Conservation (phyloP, 148 eudicot genomes). For the Chenopodium album region DNA sequence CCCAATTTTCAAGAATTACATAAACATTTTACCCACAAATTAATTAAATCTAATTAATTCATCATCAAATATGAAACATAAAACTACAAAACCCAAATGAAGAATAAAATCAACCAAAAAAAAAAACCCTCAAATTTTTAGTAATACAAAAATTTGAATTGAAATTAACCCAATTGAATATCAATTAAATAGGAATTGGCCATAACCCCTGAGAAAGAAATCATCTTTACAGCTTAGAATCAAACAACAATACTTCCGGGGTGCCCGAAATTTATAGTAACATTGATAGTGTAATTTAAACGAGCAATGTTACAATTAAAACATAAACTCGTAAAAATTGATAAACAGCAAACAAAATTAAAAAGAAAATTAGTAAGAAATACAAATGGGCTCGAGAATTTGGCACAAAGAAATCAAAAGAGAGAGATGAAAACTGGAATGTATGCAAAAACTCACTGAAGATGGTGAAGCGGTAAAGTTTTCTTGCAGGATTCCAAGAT, state of each 20-base stretch:
- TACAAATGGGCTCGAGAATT: neutral
- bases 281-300: neutral
- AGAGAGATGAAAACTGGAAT: too few relatives aligned
- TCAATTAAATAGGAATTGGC: neutral
- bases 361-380: neutral
- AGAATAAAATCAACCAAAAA: neutral
- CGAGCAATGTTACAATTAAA: neutral
- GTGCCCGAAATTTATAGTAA: neutral
- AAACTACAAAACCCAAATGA: neutral
- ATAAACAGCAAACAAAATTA: neutral
- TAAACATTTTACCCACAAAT: neutral
- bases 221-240: neutral
- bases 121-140: too few relatives aligned
- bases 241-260: neutral
- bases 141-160: neutral
- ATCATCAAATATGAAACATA: neutral
- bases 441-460: slow-evolving; percentile 52
- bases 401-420: neutral
- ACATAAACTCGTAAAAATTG: neutral
- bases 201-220: neutral
- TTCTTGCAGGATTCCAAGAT: slow-evolving; percentile 89
- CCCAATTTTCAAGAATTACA: neutral
- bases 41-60: neutral
- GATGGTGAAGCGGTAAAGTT: slow-evolving; percentile 89
- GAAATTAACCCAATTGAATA: neutral